Evolutionary conservation across 495 filamentous ascomycete species (phyloP).

Genomic region (Halenospora varia): DNA sequence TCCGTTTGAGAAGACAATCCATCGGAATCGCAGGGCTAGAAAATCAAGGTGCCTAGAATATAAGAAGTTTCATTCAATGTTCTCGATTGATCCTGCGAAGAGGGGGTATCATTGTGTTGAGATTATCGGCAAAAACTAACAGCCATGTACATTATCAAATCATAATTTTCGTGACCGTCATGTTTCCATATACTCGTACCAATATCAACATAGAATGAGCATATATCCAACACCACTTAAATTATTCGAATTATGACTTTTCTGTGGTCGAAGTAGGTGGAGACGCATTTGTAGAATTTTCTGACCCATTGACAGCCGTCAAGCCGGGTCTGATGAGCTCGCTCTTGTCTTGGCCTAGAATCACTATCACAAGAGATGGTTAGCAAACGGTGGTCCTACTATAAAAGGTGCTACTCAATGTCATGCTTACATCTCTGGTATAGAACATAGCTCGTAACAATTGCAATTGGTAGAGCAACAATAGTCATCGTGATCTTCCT

Average conservation of each 20-base stretch:
- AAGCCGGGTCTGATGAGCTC: background rate
- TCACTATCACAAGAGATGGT: background rate
- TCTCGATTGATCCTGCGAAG: no score
- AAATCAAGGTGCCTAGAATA: no score
- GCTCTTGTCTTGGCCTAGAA: background rate
- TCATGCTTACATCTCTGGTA: slow-evolving; percentile 30
- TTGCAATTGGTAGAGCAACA: slow-evolving; percentile 32
- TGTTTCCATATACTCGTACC: no score
- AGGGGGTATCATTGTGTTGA: background rate
- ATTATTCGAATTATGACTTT: no score
- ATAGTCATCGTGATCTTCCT: slow-evolving; percentile 31
- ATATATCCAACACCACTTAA: no score
- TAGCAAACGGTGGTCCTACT: background rate
- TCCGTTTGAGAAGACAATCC: no score
- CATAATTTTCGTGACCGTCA: no score
- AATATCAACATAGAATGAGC: no score
- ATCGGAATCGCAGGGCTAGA: no score
- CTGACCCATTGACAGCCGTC: background rate
- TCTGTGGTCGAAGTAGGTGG: background rate
- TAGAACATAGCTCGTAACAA: slow-evolving; percentile 35
- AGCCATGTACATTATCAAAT: no score
- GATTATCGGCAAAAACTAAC: no score
- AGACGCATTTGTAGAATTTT: background rate
- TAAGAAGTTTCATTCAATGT: no score
- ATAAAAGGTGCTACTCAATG: background rate